Base-by-base conservation (phyloP, 1,139 yeast genomes). In the Debaryomyces subglobosus region DNA sequence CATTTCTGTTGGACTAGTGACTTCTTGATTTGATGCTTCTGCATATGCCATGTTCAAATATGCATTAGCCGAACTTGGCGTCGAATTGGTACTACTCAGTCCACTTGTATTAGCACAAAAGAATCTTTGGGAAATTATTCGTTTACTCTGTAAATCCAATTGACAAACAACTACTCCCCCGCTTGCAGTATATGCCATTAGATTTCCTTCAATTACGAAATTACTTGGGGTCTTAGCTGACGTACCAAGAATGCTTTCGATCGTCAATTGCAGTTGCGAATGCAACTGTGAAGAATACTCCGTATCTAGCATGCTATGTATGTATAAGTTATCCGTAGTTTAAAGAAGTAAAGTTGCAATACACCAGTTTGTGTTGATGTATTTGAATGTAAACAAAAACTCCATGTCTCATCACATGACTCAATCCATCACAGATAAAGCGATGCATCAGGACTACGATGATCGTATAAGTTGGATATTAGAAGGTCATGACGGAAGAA, bases 101-200 rank as follows among this genome's bases (percentile, higher is more conserved):
- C 45, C 21, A 45, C 50, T 54, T 30, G 56, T 55, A 49, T 77
- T 78, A 27, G 84, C 85, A 62, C 82, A 79, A 57, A 77, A 79
- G 57, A 80, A 79, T 50, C 82, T 62, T 55, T 79, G 85, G 45
- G 61, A 50, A 15, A 53, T 40, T 0, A 66, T 55, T 27, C 48
- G 43, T 20, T 55, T 55, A 3, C 53, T 53, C 5, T 24, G 37
- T 27, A 39, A 36, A 45, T 67, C 61, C 1, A 75, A 49, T 24
- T 62, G 57, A 39, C 79, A 65, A 4, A 82, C 81, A 4, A 84
- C 86, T 0, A 83, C 88, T 0, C 89, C 89, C 5, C 88, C 87
- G 44, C 89, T 84, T 3, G 87, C 87, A 1, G 82, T 75, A 56
- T 84, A 84, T 0, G 85, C 89, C 12, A 85, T 57, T 5, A 68